Evolutionary conservation across 371 early-diverging fungal species (phyloP).

Genomic region (Gilbertella persicaria): DNA sequence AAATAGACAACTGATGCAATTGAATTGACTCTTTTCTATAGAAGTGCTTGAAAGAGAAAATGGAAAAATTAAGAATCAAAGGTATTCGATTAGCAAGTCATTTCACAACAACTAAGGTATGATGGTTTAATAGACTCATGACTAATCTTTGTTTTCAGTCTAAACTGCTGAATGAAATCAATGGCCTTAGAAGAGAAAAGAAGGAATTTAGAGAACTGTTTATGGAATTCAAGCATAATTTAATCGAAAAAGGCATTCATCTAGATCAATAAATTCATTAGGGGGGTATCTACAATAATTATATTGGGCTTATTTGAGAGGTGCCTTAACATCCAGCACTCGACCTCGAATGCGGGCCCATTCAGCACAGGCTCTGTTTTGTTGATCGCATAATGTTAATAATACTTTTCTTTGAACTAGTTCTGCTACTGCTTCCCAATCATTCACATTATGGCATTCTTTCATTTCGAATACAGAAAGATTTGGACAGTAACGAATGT

Average conservation of each 20-base stretch:
- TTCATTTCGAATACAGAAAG: conserved; percentile 63
- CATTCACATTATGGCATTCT: conserved; percentile 48
- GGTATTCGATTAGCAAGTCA: neutral
- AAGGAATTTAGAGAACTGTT: neutral
- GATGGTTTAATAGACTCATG: too few species aligned
- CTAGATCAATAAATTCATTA: neutral
- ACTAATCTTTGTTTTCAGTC: neutral
- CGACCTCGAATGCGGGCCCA: conserved; percentile 39
- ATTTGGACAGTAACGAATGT: conserved; percentile 50
- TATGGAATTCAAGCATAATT: neutral
- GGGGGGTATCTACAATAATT: neutral
- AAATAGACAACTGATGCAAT: too few species aligned
- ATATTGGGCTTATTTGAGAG: conserved; percentile 28
- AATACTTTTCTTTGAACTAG: conserved; percentile 39
- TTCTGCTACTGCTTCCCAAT: conserved; percentile 47
- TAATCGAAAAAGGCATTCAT: too few species aligned
- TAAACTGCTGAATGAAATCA: neutral
- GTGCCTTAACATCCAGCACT: conserved; percentile 30
- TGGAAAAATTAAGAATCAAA: neutral
- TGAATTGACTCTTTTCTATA: neutral
- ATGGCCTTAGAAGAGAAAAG: neutral
- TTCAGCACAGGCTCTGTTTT: conserved; percentile 32
- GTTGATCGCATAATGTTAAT: conserved; percentile 45
- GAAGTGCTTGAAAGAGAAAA: neutral
- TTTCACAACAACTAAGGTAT: neutral